Evolutionary conservation across 2,329 filamentous ascomycete genomes (phyloP).

Genomic region (Stylonectria norvegica): DNA sequence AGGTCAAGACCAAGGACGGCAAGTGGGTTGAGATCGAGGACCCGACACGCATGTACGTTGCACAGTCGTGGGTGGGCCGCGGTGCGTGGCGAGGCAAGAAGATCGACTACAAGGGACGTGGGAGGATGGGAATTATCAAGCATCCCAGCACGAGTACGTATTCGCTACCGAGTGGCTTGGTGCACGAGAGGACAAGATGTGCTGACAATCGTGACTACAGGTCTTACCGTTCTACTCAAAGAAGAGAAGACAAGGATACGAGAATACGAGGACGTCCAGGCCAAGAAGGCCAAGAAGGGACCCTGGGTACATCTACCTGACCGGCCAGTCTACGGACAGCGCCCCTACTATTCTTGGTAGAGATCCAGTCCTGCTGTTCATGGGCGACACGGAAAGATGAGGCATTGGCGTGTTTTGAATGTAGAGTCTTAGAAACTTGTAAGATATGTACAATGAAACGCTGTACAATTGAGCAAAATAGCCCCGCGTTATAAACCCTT

Average conservation of each 20-base stretch:
- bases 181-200: too few species aligned
- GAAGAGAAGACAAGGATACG: conserved; percentile 89
- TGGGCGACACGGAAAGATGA: background rate
- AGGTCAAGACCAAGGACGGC: conserved; percentile 72
- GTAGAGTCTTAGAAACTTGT: conserved; percentile 27
- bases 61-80: conserved; percentile 88
- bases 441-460: conserved; percentile 37
- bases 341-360: conserved; percentile 91
- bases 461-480: conserved; percentile 23
- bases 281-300: conserved; percentile 69
- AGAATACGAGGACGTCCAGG: conserved; percentile 71
- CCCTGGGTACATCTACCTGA: conserved; percentile 89
- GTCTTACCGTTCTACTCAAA: conserved; percentile 78
- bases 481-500: conserved; percentile 4
- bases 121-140: conserved; percentile 63
- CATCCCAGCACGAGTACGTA: conserved; percentile 73
- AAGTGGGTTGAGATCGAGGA: conserved; percentile 68
- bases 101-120: conserved; percentile 72
- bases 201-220: too few species aligned
- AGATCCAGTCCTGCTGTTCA: conserved; percentile 4
- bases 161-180: background rate
- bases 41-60: conserved; percentile 80
- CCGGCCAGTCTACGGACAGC: conserved; percentile 76
- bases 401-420: conserved; percentile 2
- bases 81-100: conserved; percentile 57